phyloP scores from a whole-genome alignment of 2,329 filamentous ascomycete genomes.

The Byssoonygena ceratinophila region DNA sequence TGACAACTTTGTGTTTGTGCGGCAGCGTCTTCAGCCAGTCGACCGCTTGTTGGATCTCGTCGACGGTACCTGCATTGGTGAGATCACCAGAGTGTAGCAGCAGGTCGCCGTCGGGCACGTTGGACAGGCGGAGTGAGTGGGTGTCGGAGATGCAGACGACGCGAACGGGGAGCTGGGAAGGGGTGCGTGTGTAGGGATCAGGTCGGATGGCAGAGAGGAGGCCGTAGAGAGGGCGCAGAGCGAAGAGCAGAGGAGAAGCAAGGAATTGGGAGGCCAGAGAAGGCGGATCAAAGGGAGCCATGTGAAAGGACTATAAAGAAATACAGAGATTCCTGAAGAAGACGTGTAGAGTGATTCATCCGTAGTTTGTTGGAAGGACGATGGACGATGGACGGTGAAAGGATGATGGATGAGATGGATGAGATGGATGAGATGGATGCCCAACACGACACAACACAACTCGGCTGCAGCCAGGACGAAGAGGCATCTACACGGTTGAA shows the following conservation, averaged over 20 bases:
- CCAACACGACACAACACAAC: no score
- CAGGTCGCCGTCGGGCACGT: slow-evolving; percentile 61
- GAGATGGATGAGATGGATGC: no score
- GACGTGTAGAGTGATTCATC: no score
- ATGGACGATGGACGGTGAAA: no score
- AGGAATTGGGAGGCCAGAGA: slow-evolving; percentile 53
- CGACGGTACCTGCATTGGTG: slow-evolving; percentile 58
- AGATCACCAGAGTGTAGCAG: slow-evolving; percentile 86
- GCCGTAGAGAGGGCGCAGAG: slow-evolving; percentile 54
- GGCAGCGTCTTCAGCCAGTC: slow-evolving; percentile 69
- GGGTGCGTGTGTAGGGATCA: slow-evolving; percentile 47
- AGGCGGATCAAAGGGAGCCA: slow-evolving; percentile 41
- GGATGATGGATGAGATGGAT: no score
- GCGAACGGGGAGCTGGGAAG: slow-evolving; percentile 48
- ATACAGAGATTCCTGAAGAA: no score
- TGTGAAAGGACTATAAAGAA: slow-evolving; percentile 12
- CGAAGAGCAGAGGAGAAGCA: slow-evolving; percentile 55
- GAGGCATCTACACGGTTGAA: no score
- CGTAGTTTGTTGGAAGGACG: no score
- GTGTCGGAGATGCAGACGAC: slow-evolving; percentile 89
- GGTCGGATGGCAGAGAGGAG: slow-evolving; percentile 59
- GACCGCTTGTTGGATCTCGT: slow-evolving; percentile 68
- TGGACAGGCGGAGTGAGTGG: slow-evolving; percentile 48
- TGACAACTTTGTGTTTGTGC: slow-evolving; percentile 68
- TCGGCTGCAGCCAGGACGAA: no score